A percentile compares a stretch with the other conserved stretches of the same genome.
These are phyloP conservation scores for Boletus sensibilis DNA, from an alignment of 768 basidiomycete species.

Conservation along the genomic window DNA sequence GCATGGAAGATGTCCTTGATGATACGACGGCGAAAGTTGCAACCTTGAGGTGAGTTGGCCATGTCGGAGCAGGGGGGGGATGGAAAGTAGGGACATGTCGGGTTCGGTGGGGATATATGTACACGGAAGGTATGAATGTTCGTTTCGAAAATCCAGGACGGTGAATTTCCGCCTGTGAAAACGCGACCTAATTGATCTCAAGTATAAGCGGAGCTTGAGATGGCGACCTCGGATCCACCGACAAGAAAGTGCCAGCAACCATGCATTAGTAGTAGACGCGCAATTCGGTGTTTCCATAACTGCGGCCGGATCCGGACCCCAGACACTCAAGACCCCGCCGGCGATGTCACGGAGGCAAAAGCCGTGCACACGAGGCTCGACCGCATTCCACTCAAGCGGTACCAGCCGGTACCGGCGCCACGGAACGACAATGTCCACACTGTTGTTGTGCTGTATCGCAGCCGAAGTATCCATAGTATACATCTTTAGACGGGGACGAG, in stretches of 20 bases:
- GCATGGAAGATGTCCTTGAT: slow-evolving; percentile 44
- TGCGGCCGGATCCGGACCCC: slow-evolving; percentile 4
- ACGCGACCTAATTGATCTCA: slow-evolving; percentile 1
- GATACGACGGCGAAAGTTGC: slow-evolving; percentile 49
- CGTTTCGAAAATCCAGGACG: slow-evolving; percentile 6
- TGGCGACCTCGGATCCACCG: not conserved
- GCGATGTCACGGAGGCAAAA: too few species aligned
- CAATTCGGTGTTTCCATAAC: not conserved
- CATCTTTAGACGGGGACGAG: not conserved
- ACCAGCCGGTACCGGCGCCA: too few species aligned
- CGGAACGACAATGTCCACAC: not conserved
- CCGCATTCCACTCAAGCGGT: not conserved
- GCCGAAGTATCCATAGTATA: too few species aligned
- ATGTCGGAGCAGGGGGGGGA: not conserved
- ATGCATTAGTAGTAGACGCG: not conserved
- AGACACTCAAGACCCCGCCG: slow-evolving; percentile 11
- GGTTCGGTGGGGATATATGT: slow-evolving; percentile 9
- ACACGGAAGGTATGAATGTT: slow-evolving; percentile 7
- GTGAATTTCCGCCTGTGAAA: slow-evolving; percentile 16
- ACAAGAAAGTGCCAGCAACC: not conserved
- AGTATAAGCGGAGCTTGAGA: slow-evolving; percentile 15
- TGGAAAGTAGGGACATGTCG: slow-evolving; percentile 5
- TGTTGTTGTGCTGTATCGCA: too few species aligned
- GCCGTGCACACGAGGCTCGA: not conserved
- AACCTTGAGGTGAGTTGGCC: not conserved